Evolutionary conservation across 2,329 filamentous ascomycete genomes (phyloP).

Genomic region (Cytospora mali): DNA sequence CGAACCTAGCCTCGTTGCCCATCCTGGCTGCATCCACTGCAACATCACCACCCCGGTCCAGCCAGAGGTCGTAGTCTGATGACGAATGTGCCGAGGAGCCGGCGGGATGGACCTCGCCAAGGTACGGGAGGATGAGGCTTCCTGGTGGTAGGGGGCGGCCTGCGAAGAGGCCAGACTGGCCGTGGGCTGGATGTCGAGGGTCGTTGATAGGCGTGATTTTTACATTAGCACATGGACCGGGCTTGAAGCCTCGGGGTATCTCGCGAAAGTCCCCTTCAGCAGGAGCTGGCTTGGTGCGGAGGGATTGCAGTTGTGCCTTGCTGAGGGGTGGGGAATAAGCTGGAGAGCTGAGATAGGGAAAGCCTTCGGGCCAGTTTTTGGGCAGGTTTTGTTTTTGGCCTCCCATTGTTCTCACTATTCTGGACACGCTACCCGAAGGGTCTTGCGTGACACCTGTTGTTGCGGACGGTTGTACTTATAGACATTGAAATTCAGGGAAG

Average conservation of each 20-base stretch:
- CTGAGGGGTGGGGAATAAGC: constrained; percentile 50
- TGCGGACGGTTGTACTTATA: not conserved
- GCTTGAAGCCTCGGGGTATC: constrained; percentile 41
- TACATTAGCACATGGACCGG: constrained; percentile 52
- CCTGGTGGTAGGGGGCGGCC: constrained; percentile 55
- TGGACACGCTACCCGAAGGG: not conserved
- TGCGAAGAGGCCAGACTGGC: constrained; percentile 64
- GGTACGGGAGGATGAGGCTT: constrained; percentile 62
- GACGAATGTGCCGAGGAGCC: constrained; percentile 40
- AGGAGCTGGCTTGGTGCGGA: constrained; percentile 39
- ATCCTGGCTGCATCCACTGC: constrained; percentile 61
- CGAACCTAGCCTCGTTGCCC: constrained; percentile 67
- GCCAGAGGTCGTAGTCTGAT: constrained; percentile 67
- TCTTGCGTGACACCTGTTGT: not conserved
- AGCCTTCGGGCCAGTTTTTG: constrained; percentile 59
- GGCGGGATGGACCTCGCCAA: constrained; percentile 58
- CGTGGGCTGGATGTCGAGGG: constrained; percentile 57
- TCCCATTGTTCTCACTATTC: constrained; percentile 8
- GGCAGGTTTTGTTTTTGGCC: constrained; percentile 38
- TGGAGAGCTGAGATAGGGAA: constrained; percentile 57
- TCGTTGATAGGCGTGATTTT: constrained; percentile 56
- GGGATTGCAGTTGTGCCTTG: constrained; percentile 42
- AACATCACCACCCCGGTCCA: constrained; percentile 58
- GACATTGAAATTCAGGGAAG: not conserved
- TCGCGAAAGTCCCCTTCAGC: constrained; percentile 34